Evolutionary conservation across 1,284 basidiomycete species (phyloP).

Genomic region (Vanrija sp.): DNA sequence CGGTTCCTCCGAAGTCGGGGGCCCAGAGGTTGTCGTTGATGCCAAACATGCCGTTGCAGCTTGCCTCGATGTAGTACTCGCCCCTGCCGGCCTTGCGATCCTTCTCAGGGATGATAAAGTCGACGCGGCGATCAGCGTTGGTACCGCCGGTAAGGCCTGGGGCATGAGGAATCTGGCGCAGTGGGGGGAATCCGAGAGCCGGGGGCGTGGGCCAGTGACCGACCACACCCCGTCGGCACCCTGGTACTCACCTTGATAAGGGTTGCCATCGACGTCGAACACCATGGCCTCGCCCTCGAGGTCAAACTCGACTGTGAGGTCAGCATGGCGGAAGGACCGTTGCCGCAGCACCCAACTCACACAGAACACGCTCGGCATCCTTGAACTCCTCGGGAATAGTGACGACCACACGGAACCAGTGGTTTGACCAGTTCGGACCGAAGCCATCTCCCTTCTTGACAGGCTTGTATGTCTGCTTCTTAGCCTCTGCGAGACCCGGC

Average conservation of each 20-base stretch:
- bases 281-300: constrained; percentile 89
- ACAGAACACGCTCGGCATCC: constrained; percentile 76
- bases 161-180: constrained; percentile 50
- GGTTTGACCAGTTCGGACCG: constrained; percentile 58
- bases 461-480: not conserved
- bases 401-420: constrained; percentile 81
- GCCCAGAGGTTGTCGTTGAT: constrained; percentile 22
- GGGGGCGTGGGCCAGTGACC: no score
- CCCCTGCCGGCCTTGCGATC: constrained; percentile 60
- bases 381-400: constrained; percentile 55
- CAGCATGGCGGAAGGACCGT: not conserved
- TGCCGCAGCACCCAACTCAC: constrained; percentile 42
- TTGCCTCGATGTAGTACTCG: constrained; percentile 75
- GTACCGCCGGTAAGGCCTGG: constrained; percentile 70
- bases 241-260: not conserved
- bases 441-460: constrained; percentile 6
- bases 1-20: not conserved
- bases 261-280: constrained; percentile 63
- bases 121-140: constrained; percentile 74
- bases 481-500: constrained; percentile 73
- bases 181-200: no score
- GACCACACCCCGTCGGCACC: no score
- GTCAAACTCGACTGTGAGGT: constrained; percentile 68
- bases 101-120: constrained; percentile 73
- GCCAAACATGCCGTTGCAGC: constrained; percentile 83